Base-by-base conservation (phyloP, 352 stramenopile genomes). In the Pythium sp. region DNA sequence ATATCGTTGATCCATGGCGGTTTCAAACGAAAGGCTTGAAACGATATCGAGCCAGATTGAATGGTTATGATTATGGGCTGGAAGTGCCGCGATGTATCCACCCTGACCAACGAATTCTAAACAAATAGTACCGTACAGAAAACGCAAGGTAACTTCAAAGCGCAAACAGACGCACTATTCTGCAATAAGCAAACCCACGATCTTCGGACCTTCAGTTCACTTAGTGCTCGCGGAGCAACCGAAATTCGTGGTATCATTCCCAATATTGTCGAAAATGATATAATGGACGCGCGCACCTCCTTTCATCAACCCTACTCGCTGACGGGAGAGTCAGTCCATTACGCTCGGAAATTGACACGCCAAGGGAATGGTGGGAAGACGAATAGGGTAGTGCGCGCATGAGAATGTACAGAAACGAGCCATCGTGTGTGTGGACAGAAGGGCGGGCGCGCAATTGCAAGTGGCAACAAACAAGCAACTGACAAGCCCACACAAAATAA, bases 241-340 rank as follows among this genome's bases (percentile, higher is more conserved):
- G 38, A 46, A 46, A 46, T 46, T 14, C 12, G 38, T 12, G 18
- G 3, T 14, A 46, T 18, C 38, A n/a, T 18, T 18, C 9, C 38
- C 18, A 14, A 46, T 18, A 12, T 14, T 46, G 38, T 46, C 38
- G 38, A 46, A 46, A 46, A 46, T 20, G 15, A 46, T 46, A 18
- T 46, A 46, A 4, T 46, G 38, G 38, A 46, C 38, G 38, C 2
- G 9, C 12, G 12, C 38, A 46, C 36, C 14, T 22, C 9, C 24
- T 14, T 38, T 3, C n/a, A 20, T 57, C 51, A 57, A 57, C 51
- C 49, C 49, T 56, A 56, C 6, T 20, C 64, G 28, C 49, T 58
- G 55, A 57, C 9, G 8, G 53, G 51, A 67, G 62, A 67, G 62
- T 67, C 62, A 67, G 62, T 62, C 15, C 62, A 46, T 36, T 65